phyloP scores from a whole-genome alignment of 2,329 filamentous ascomycete species.

The Acrocalymma vagum region DNA sequence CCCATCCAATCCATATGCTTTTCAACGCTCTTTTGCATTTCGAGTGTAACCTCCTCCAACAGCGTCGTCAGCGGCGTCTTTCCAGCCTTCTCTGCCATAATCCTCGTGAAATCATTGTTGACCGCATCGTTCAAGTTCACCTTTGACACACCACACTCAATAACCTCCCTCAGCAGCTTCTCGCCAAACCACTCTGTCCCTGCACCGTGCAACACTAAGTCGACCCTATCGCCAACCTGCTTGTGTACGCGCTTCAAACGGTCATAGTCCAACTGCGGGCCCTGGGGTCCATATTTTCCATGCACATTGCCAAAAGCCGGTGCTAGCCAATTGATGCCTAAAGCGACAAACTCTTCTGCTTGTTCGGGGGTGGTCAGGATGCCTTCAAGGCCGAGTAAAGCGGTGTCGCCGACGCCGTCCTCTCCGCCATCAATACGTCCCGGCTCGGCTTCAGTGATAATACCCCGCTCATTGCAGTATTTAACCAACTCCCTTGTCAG shows the following conservation, averaged over 20 bases:
- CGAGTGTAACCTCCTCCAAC: constrained; percentile 63
- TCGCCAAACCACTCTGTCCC: constrained; percentile 61
- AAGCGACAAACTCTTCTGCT: constrained; percentile 73
- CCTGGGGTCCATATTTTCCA: constrained; percentile 73
- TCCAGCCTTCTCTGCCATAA: constrained; percentile 60
- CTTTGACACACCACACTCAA: constrained; percentile 63
- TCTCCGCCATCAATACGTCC: constrained; percentile 77
- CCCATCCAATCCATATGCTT: constrained; percentile 63
- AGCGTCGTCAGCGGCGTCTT: constrained; percentile 61
- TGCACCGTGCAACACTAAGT: constrained; percentile 66
- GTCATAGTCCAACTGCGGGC: constrained; percentile 56
- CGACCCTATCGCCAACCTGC: constrained; percentile 58
- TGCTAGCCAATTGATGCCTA: constrained; percentile 77
- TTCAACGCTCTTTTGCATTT: constrained; percentile 65
- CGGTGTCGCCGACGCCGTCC: constrained; percentile 76
- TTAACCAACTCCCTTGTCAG: constrained; percentile 69
- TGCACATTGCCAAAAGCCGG: constrained; percentile 82
- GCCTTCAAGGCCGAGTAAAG: constrained; percentile 63
- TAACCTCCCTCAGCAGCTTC: constrained; percentile 64
- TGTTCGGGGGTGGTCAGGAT: constrained; percentile 74
- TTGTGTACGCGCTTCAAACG: constrained; percentile 54
- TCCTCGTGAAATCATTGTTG: constrained; percentile 59
- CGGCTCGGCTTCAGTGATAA: constrained; percentile 75
- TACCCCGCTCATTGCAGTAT: constrained; percentile 71
- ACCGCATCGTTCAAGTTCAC: constrained; percentile 69